phyloP scores from a whole-genome alignment of 345 rosid genomes.

The Cardamine chenopodiifolia region DNA sequence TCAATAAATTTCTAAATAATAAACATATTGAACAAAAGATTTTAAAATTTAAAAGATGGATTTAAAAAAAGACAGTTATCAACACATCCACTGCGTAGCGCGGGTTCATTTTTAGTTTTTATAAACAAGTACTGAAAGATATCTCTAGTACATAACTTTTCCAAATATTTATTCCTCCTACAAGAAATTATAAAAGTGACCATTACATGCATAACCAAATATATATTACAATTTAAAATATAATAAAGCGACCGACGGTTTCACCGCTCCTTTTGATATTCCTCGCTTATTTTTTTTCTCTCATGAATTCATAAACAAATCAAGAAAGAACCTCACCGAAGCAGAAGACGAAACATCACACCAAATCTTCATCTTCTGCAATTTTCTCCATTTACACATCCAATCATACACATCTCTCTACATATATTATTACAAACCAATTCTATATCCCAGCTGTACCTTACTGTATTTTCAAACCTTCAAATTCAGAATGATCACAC shows the following conservation, averaged over 20 bases:
- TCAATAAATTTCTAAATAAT: no score
- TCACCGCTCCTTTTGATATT: conserved; percentile 31
- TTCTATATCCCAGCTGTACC: neutral
- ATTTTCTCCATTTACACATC: conserved; percentile 26
- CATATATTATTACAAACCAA: conserved; percentile 5
- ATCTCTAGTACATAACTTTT: no score
- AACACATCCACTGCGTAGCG: no score
- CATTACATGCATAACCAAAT: no score
- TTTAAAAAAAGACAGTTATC: no score
- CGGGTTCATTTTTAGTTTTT: no score
- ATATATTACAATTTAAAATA: neutral
- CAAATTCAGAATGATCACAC: conserved; percentile 17
- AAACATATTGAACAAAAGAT: no score
- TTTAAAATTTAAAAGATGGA: no score
- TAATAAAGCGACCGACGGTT: conserved; percentile 35
- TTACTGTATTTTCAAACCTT: neutral
- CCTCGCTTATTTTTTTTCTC: conserved; percentile 2
- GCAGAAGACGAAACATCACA: conserved; percentile 40
- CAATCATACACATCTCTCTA: neutral
- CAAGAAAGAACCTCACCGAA: conserved; percentile 9
- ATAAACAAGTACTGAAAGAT: no score
- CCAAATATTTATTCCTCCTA: no score
- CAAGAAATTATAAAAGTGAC: neutral
- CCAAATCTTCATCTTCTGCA: conserved; percentile 27
- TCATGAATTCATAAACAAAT: conserved; percentile 17